Evolutionary conservation across 768 basidiomycete genomes (phyloP).

Genomic region (Boletus rubroflammeus): DNA sequence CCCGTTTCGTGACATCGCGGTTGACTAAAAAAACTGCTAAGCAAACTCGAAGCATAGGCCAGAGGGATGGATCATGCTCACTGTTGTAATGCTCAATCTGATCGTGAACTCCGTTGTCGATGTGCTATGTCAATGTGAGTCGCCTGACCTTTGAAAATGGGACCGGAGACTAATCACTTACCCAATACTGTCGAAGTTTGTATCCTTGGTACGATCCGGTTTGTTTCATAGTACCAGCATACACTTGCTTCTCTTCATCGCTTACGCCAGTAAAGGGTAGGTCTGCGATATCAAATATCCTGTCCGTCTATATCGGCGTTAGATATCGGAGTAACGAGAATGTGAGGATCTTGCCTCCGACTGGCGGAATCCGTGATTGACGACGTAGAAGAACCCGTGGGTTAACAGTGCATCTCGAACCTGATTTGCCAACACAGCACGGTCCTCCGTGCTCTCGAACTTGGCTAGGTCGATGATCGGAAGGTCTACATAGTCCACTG

Average conservation of each 20-base stretch:
- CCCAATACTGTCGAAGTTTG: slow-evolving; percentile 50
- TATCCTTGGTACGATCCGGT: slow-evolving; percentile 51
- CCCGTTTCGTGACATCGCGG: slow-evolving; percentile 42
- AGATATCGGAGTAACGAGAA: slow-evolving; percentile 21
- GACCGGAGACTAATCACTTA: slow-evolving; percentile 16
- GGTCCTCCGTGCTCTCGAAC: slow-evolving; percentile 36
- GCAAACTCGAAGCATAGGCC: not conserved
- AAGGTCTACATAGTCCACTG: slow-evolving; percentile 50
- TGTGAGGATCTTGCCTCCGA: slow-evolving; percentile 28
- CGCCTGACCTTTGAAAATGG: not conserved
- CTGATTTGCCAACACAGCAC: slow-evolving; percentile 36
- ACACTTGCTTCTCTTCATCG: slow-evolving; percentile 41
- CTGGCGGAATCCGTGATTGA: slow-evolving; percentile 37
- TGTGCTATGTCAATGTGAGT: slow-evolving; percentile 39
- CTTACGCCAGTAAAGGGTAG: slow-evolving; percentile 40
- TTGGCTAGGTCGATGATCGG: slow-evolving; percentile 50
- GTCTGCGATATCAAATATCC: slow-evolving; percentile 50
- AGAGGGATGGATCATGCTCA: slow-evolving; percentile 25
- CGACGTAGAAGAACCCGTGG: slow-evolving; percentile 42
- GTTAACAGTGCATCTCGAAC: slow-evolving; percentile 45
- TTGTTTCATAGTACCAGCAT: slow-evolving; percentile 40
- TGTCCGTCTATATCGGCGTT: slow-evolving; percentile 36
- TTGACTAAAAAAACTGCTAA: slow-evolving; percentile 38
- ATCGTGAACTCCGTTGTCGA: slow-evolving; percentile 59
- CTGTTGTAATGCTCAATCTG: slow-evolving; percentile 64